Conservation (phyloP, 2,329 filamentous ascomycete species). For the Achaetomium macrosporum region DNA sequence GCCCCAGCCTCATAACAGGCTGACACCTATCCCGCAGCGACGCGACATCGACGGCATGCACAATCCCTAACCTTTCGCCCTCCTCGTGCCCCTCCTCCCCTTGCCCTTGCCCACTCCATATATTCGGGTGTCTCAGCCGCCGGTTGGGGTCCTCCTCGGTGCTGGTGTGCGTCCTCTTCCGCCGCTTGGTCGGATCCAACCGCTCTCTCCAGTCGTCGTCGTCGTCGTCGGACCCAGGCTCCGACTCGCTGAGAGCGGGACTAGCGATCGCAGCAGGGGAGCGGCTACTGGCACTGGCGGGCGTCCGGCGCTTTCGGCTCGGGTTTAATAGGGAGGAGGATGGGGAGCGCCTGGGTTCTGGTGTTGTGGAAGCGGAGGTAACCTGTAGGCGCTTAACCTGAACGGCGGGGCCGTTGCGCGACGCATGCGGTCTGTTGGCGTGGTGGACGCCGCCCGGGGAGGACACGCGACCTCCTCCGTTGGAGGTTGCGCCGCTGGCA, state of each 20-base stretch:
- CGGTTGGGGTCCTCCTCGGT: slow-evolving; percentile 40
- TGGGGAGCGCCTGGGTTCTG: slow-evolving; percentile 13
- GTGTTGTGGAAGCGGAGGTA: not conserved
- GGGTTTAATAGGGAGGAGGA: slow-evolving; percentile 22
- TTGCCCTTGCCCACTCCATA: slow-evolving; percentile 31
- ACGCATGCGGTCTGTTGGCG: slow-evolving; percentile 20
- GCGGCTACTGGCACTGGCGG: slow-evolving; percentile 29
- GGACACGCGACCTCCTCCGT: not conserved
- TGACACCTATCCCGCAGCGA: slow-evolving; percentile 46
- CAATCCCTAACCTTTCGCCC: slow-evolving; percentile 37
- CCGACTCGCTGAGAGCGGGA: slow-evolving; percentile 39
- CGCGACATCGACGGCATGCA: slow-evolving; percentile 55
- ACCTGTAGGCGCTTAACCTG: not conserved
- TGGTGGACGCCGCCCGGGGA: slow-evolving; percentile 27
- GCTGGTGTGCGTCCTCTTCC: slow-evolving; percentile 35
- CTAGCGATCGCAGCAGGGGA: slow-evolving; percentile 44
- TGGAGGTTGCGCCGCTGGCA: slow-evolving; percentile 18
- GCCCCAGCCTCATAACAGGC: slow-evolving; percentile 42
- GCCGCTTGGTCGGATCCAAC: slow-evolving; percentile 43
- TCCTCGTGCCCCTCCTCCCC: slow-evolving; percentile 12
- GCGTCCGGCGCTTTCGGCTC: slow-evolving; percentile 44
- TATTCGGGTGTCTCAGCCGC: slow-evolving; percentile 38
- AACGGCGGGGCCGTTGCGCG: slow-evolving; percentile 14
- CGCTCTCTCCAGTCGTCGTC: slow-evolving; percentile 45
- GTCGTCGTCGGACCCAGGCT: slow-evolving; percentile 47